A percentile compares a stretch with the other conserved stretches of the same genome.
Evolutionary conservation across 768 basidiomycete genomes (phyloP).

Genomic region (Panaeolus papilionaceus): DNA sequence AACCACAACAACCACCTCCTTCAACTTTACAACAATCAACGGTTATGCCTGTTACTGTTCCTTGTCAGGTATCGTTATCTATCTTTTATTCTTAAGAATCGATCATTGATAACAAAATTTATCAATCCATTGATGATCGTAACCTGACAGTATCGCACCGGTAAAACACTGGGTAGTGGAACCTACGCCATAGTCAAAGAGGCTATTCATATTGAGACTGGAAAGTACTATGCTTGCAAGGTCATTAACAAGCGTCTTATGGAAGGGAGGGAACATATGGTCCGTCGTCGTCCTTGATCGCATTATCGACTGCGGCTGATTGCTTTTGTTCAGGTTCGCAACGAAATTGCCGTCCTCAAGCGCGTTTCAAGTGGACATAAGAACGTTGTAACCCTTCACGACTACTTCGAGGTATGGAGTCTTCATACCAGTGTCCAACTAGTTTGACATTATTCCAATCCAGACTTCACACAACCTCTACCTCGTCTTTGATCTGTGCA

Average conservation of each 20-base stretch:
- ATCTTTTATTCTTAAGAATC: slow-evolving; percentile 15
- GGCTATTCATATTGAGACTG: slow-evolving; percentile 91
- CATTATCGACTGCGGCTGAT: slow-evolving; percentile 21
- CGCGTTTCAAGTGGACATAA: slow-evolving; percentile 87
- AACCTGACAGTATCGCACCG: slow-evolving; percentile 75
- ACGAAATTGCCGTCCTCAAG: slow-evolving; percentile 96
- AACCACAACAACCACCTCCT: slow-evolving; percentile 22
- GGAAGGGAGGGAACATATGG: slow-evolving; percentile 99
- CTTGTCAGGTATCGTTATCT: slow-evolving; percentile 49
- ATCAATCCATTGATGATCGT: neutral
- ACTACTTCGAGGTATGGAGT: slow-evolving; percentile 89
- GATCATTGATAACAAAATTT: neutral
- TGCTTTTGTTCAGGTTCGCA: slow-evolving; percentile 71
- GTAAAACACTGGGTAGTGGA: slow-evolving; percentile 87
- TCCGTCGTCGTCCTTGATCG: slow-evolving; percentile 39
- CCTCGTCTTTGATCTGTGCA: slow-evolving; percentile 95
- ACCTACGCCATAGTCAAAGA: slow-evolving; percentile 97
- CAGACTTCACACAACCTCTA: slow-evolving; percentile 95
- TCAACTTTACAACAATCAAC: slow-evolving; percentile 21
- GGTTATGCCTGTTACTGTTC: slow-evolving; percentile 47
- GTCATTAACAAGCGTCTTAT: slow-evolving; percentile 99
- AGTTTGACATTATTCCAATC: neutral
- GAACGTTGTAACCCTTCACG: slow-evolving; percentile 93
- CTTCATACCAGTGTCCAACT: neutral
- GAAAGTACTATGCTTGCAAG: slow-evolving; percentile 97